Evolutionary conservation across 2,329 filamentous ascomycete species (phyloP), one percentile per base, ranked within the genome.

Genomic region (Aspergillus aculeatinus): DNA sequence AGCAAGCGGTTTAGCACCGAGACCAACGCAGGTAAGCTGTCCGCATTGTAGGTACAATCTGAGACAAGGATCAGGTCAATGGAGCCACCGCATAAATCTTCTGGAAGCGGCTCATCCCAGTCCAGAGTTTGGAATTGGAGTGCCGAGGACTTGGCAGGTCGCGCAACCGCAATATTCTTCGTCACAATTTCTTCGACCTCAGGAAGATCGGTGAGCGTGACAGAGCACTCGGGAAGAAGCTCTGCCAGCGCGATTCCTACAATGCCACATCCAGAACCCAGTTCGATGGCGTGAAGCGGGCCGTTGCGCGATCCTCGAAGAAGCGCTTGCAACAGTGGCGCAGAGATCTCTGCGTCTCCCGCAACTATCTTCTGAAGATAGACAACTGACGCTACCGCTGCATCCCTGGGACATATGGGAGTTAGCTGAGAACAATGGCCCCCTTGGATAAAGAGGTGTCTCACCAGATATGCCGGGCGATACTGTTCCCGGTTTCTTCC

Each of bases 11-110:
- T 66, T 10, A 91, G 74, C 1, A 86, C 87, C 29, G 76, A 74
- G 7, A 90, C 87, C 42, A 91, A 76, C 25, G 85, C 81, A 2
- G 86, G 85, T 55, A 88, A 82, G 60, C 85, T 88, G 67, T 89
- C 87, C 16, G 83, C 79, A 70, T 91, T 91, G 75, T 91, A 91
- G 1, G 88, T 91, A 74, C 89, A 91, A 71, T 91, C 89, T 2
- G 87, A 86, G 1, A 89, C 83, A 4, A 90, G 70, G 23, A 90
- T 80, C 35, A 91, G 68, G 70, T 89, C 84, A 67, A 85, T 80
- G 11, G 67, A 67, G 42, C 68, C 68, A 25, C 67, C 64, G 23
- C 66, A 68, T 11, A 80, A 72, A 42, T 77, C 70, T 4, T 72
- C 67, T 29, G 83, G 79, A 6, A 87, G 72, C 3, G 79, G 71